Conservation (phyloP, 306 rosid species). For the Medicago ruthenica region DNA sequence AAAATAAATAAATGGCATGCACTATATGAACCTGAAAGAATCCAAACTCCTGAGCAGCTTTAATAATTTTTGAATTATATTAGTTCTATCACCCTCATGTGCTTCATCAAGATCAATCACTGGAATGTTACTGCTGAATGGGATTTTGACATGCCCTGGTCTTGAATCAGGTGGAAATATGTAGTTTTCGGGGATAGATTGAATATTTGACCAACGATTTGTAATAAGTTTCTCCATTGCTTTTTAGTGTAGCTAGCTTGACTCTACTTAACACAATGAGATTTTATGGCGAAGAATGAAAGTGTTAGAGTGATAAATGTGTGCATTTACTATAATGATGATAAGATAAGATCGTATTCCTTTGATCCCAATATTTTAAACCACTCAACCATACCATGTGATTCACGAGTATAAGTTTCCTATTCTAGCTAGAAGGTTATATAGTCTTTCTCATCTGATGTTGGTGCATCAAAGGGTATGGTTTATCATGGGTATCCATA, state of each 20-base stretch:
- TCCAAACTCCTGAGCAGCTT: slow-evolving; percentile 47
- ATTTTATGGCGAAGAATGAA: background rate
- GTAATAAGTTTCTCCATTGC: background rate
- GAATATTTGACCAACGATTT: background rate
- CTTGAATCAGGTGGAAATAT: slow-evolving; percentile 48
- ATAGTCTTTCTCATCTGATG: no score
- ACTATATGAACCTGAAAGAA: slow-evolving; percentile 41
- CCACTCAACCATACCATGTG: no score
- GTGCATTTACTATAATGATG: background rate
- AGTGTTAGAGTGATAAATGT: background rate
- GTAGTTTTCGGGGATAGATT: slow-evolving; percentile 37
- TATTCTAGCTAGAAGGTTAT: no score
- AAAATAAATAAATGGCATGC: background rate
- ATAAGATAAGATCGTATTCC: no score
- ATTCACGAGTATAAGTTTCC: no score
- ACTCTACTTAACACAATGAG: background rate
- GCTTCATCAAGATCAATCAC: slow-evolving; percentile 37
- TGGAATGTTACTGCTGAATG: slow-evolving; percentile 29
- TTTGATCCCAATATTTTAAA: no score
- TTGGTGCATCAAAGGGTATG: no score
- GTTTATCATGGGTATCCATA: no score
- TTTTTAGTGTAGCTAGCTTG: background rate
- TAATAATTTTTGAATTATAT: slow-evolving; percentile 35
- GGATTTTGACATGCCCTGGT: slow-evolving; percentile 38
- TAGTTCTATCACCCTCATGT: background rate